These are phyloP conservation scores for Pleurotus tuber-regium DNA, from an alignment of 768 basidiomycete species.

Conservation along the genomic window DNA sequence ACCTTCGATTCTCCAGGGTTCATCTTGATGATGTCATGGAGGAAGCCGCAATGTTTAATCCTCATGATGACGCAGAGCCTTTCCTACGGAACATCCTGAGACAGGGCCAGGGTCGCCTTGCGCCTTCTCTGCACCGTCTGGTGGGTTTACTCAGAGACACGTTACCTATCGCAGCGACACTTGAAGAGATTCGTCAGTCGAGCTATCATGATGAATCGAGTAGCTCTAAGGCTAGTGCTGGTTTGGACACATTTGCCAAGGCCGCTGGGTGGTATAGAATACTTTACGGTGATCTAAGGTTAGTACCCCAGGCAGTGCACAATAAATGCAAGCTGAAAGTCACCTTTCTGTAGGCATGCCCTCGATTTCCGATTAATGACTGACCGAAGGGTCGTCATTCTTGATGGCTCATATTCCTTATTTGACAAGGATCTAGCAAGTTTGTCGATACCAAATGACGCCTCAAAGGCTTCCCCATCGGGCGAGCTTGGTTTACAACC, in stretches of 20 bases:
- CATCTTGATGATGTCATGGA: slow-evolving; percentile 4
- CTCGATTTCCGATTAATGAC: slow-evolving; percentile 79
- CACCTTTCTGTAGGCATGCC: slow-evolving; percentile 50
- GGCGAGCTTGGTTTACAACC: slow-evolving; percentile 44
- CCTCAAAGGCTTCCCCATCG: slow-evolving; percentile 12
- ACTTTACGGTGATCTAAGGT: slow-evolving; percentile 69
- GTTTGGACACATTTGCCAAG: slow-evolving; percentile 71
- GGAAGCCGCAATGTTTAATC: slow-evolving; percentile 47
- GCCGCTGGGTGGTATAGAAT: slow-evolving; percentile 82
- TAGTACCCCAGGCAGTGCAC: no score
- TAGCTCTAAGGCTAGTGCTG: slow-evolving; percentile 11
- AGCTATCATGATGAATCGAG: slow-evolving; percentile 19
- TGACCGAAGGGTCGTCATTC: slow-evolving; percentile 59
- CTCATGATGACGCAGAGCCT: slow-evolving; percentile 77
- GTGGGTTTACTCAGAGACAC: slow-evolving; percentile 73
- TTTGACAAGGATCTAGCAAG: slow-evolving; percentile 28
- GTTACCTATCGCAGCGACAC: slow-evolving; percentile 70
- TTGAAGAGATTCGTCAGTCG: slow-evolving; percentile 52
- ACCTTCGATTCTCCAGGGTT: slow-evolving; percentile 67
- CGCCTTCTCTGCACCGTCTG: slow-evolving; percentile 62
- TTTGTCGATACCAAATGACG: no score
- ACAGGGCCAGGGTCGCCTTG: slow-evolving; percentile 59
- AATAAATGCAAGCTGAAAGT: no score
- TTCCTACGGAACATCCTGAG: slow-evolving; percentile 72
- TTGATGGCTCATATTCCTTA: slow-evolving; percentile 72